Base-by-base conservation (phyloP, 176 grass and related monocot genomes). In the Carex pumila region DNA sequence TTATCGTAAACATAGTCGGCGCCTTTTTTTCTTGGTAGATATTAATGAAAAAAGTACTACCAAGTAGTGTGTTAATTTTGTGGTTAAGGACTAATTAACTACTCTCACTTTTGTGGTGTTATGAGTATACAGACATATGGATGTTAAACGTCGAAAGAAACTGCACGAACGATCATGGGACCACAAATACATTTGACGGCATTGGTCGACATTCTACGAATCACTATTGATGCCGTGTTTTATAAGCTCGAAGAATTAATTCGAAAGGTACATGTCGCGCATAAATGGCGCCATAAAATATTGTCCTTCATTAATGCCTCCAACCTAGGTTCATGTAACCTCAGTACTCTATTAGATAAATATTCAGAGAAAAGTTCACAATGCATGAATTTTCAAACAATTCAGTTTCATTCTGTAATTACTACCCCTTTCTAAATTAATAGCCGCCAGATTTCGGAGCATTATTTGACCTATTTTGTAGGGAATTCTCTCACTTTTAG, bases 221-320 rank as follows among this genome's bases (percentile, higher is more conserved):
- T 91, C 81, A 83, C 92, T 94, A 63, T 92, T 88, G 71, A 62
- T 94, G 92, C 90, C 88, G 81, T 94, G 86, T 86, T 79, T 54
- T 79, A 82, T 83, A 72, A 2, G 83, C 47, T 88, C 52, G 88
- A 85, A 17, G 86, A 92, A 88, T 90, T 90, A 90, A 92, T 90
- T 90, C 1, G 90, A 88, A 94, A 92, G 90, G 81, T 68, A 69
- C 88, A 83, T 88, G 50, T 88, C 86, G 75, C 89, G 85, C 89
- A 85, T 84, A 90, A 93, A 85, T 59, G 89, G 83, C 74, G 78
- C 81, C 81, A 69, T 36, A 79, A 12, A 86, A 87, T 86, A 56
- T 90, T 79, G 83, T 83, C 86, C 47, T 88, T 47, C 83, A 94
- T 94, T 92, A 94, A 94, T 94, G 87, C 80, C 69, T 92, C 79